Evolutionary conservation across 306 rosid genomes (phyloP).

Genomic region (Abrus pulchellus): DNA sequence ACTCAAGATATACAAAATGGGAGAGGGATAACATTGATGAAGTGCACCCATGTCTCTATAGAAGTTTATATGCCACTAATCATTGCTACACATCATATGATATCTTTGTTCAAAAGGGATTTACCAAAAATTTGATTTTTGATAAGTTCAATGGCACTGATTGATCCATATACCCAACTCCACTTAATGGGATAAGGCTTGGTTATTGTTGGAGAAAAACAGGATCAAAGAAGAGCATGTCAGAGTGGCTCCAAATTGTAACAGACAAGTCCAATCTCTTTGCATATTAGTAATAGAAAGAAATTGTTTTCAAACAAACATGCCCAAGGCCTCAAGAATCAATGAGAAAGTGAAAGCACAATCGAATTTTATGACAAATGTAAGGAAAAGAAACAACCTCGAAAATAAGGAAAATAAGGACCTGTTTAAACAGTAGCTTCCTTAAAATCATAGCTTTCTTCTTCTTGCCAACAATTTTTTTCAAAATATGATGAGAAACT

Average conservation of each 20-base stretch:
- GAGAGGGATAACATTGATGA: not conserved
- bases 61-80: not conserved
- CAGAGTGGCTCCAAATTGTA: conserved; percentile 9
- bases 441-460: not conserved
- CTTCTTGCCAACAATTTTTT: not conserved
- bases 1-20: not conserved
- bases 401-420: not conserved
- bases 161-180: conserved; percentile 6
- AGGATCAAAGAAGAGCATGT: not conserved
- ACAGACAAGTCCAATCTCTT: not conserved
- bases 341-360: not conserved
- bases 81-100: not conserved
- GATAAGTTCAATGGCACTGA: not conserved
- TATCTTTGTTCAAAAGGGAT: not conserved
- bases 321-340: not conserved
- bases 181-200: conserved; percentile 2
- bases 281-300: not conserved
- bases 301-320: conserved; percentile 7
- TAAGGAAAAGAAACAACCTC: not conserved
- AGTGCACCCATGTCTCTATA: not conserved
- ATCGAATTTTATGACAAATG: not conserved
- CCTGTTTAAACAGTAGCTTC: not conserved
- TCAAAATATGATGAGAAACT: not conserved
- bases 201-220: not conserved
- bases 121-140: not conserved